Evolutionary conservation across 2,329 filamentous ascomycete genomes (phyloP), one percentile per base, ranked within the genome.

Genomic region (Aureobasidium sp.): DNA sequence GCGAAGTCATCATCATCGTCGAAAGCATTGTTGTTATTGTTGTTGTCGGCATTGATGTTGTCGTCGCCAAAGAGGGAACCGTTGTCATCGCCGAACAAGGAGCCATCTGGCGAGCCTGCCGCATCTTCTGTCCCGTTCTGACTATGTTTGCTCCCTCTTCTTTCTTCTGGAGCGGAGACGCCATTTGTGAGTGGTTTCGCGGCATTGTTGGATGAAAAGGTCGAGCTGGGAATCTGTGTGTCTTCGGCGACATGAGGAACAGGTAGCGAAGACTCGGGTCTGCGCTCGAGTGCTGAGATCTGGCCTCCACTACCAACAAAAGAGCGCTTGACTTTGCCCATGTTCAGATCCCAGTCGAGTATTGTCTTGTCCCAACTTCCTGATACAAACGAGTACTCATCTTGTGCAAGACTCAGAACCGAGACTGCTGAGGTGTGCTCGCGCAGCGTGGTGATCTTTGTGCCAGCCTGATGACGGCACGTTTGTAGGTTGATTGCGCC

Each of bases 301-400:
- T 99, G 94, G 6, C 89, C 82, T 15, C 87, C 89, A 59, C 82
- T 90, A 1, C 88, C 87, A 51, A 87, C 86, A 70, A 94, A 99
- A 5, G 83, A 82, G 12, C 92, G 84, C 66, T 86, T 87, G 7
- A 88, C 81, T 68, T 88, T 82, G 0, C 94, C 94, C 1, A 85
- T 94, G 69, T 97, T 91, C 29, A 99, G 75, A 73, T 97, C 94
- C 94, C 94, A 99, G 72, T 97, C 92, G 59, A 91, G 84, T 0
- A 97, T 87, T 20, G 84, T 89, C 76, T 96, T 97, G 74, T 99
- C 94, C 94, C 94, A 99, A 72, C 91, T 93, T 3, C 94, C 94
- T 37, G 91, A 97, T 9, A 99, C 75, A 4, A 97, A 84, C 42
- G 88, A 92, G 69, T 83, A 87, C 77, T 99, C 94, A 67, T 97